Conservation (phyloP, 1,284 basidiomycete genomes). For the Puccinia horiana region DNA sequence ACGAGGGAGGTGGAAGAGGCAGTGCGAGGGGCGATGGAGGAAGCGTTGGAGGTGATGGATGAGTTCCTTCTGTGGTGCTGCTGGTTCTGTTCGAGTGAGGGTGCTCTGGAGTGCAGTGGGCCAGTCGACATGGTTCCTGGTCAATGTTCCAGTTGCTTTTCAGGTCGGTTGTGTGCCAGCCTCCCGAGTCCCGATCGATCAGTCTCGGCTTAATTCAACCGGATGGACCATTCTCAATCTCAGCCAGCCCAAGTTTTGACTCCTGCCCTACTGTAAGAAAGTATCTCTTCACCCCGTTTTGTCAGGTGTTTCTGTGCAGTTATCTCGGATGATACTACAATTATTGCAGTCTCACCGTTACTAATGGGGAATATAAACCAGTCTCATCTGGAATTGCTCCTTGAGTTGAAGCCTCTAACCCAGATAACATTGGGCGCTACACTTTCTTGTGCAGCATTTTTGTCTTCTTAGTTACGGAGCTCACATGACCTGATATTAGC, state of each 20-base stretch:
- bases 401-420: constrained; percentile 17
- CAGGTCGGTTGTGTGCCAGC: too few relatives aligned
- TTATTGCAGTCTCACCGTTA: constrained; percentile 13
- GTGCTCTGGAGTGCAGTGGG: too few relatives aligned
- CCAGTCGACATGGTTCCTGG: too few relatives aligned
- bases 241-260: background rate
- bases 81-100: too few relatives aligned
- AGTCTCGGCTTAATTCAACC: too few relatives aligned
- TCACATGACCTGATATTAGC: background rate
- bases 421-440: background rate
- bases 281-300: background rate
- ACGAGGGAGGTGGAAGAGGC: constrained; percentile 16
- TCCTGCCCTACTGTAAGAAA: background rate
- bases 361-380: background rate
- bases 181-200: too few relatives aligned
- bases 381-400: background rate
- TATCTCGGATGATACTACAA: background rate
- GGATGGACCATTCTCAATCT: background rate
- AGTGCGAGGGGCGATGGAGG: constrained; percentile 7
- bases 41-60: constrained; percentile 11
- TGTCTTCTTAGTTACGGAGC: constrained; percentile 28
- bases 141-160: too few relatives aligned
- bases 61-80: constrained; percentile 16
- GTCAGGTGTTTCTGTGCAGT: constrained; percentile 9
- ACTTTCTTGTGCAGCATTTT: background rate